A percentile compares a stretch with the other conserved stretches of the same genome.
Conservation (phyloP, 306 rosid species). For the Senna siamea region DNA sequence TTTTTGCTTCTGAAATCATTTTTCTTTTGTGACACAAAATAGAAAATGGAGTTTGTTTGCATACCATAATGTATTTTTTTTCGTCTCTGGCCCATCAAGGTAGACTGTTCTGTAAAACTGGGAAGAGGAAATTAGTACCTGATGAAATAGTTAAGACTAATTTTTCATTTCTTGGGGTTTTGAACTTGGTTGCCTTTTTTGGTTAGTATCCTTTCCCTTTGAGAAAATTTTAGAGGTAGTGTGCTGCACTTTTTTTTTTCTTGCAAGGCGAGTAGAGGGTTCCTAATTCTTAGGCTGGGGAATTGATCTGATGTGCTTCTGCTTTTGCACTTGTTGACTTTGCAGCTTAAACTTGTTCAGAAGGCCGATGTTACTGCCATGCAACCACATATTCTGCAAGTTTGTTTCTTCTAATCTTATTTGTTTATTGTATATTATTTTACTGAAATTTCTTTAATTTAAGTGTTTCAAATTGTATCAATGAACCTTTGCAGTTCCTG, state of each 20-base stretch:
- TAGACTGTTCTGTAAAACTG: not conserved
- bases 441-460: not conserved
- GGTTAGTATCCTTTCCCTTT: not conserved
- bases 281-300: not conserved
- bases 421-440: not conserved
- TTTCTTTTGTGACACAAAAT: not conserved
- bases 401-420: constrained; percentile 38
- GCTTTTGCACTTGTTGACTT: constrained; percentile 28
- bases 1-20: not conserved
- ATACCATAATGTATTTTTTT: not conserved
- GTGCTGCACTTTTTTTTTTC: not conserved
- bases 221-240: not conserved
- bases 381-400: constrained; percentile 91
- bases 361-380: constrained; percentile 73
- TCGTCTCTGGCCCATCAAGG: not conserved
- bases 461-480: not conserved
- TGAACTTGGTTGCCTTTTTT: not conserved
- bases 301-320: constrained; percentile 5
- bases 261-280: not conserved
- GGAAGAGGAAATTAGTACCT: not conserved
- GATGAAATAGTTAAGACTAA: not conserved
- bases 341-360: constrained; percentile 67
- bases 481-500: constrained; percentile 56
- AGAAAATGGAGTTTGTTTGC: not conserved
- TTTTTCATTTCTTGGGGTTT: not conserved